Base-by-base conservation (phyloP, 1,284 basidiomycete species). In the Hymenochaete sp. region DNA sequence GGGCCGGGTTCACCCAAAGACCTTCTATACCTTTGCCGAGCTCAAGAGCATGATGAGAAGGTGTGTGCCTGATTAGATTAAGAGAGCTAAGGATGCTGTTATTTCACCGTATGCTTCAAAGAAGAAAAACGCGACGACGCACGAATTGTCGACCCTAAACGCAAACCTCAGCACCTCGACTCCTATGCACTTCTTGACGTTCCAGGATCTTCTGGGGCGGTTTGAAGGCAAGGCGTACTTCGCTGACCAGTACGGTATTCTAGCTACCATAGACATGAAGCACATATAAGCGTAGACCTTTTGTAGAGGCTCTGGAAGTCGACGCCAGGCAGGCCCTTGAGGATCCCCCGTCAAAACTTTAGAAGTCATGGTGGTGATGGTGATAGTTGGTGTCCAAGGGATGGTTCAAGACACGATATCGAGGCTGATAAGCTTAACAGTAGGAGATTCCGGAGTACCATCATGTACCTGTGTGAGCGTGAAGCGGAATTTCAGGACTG, bases 1-100 rank as follows among this genome's bases (percentile, higher is more conserved):
- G 79, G 10, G 77, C 61, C 21, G 69, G 71, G 48, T 70, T 66
- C 9, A 67, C 62, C 22, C 60, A 62, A 21, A 48, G 22, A 27
- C 68, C 64, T 11, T 67, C 59, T 2, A 57, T 56, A 37, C 48
- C 48, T 13, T 36, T 35, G 5, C 44, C 48, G 7, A 26, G 16
- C 31, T 42, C 25, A 33, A 49, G 21, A 28, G 42, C 18, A 37
- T 39, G 25, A 27, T 45, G 28, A 9, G 44, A 26, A 38, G 47
- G 39, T 25, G 9, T 3, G 13, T 35, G 24, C 1, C 8, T n/a
- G 19, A 44, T 5, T 3, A 25, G 9, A 8, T 27, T 10, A 26
- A 36, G 36, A 37, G 21, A 21, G 14, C 33, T 38, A 18, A n/a
- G 21, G 4, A 35, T 10, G 14, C 9, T 31, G 14, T 31, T 10